Base-by-base conservation (phyloP, 2,329 filamentous ascomycete species). In the Aureobasidium sp. region DNA sequence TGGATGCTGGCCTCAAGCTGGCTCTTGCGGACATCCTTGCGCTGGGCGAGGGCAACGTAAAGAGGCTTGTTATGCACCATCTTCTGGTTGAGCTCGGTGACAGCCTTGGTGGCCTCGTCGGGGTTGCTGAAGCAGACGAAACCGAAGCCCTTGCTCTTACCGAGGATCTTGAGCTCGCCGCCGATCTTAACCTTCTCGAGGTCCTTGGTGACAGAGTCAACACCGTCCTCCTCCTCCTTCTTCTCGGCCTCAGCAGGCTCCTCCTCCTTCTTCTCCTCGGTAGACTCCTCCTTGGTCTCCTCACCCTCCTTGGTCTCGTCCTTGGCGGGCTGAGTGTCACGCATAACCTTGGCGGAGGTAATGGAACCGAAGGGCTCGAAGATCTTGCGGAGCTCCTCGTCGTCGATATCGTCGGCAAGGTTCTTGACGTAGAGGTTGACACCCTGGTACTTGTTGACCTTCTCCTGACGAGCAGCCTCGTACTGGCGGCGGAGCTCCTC, bases 391-490 rank as follows among this genome's bases (percentile, higher is more conserved):
- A 99, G 86, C 84, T 96, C 96, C 72, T 99, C 94, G 70, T 99
- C 94, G 73, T 99, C 94, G 68, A 99, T 86, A 65, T 97, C 94
- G 69, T 99, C 94, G 68, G 91, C 89, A 65, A 99, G 82, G 80
- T 99, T 99, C 87, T 99, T 99, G 81, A 99, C 94, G 82, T 99
- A 99, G 55, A 99, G 85, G 82, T 99, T 99, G 77, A 99, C 94
- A 69, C 94, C 94, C 81, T 96, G 91, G 80, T 99, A 99, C 83
- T 99, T 99, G 82, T 86, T 95, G 76, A 91, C 92, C 84, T 99
- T 99, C 85, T 99, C 94, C 71, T 95, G 84, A 72, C 94, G 93
- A 71, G 91, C 91, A 72, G 93, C 93, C 80, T 99, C 94, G 78
- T 99, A 97, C 73, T 96, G 96, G 84, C 91, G 96, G 81, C 94